phyloP scores from a whole-genome alignment of 2,329 filamentous ascomycete species.

The Colletotrichum eremochloae region DNA sequence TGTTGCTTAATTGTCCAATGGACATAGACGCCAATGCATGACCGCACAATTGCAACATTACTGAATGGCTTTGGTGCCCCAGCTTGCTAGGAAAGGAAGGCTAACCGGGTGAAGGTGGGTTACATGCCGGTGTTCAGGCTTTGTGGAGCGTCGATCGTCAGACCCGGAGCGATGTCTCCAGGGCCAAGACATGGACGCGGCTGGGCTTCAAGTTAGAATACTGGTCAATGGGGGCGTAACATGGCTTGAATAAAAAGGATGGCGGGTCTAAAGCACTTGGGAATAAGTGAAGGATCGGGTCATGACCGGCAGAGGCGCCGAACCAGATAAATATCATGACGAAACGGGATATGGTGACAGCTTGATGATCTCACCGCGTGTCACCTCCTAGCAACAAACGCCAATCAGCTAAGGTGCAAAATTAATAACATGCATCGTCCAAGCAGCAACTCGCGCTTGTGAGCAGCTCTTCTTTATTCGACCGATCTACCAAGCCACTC shows the following conservation, averaged over 20 bases:
- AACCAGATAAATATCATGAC: background rate
- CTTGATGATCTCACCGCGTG: background rate
- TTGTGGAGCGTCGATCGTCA: slow-evolving; percentile 3
- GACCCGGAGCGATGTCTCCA: slow-evolving; percentile 1
- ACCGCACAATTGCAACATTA: background rate
- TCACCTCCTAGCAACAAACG: background rate
- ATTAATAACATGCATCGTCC: background rate
- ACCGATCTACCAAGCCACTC: background rate
- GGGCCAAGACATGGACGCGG: background rate
- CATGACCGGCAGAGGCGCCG: background rate
- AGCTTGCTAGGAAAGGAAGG: background rate
- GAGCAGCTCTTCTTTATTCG: background rate
- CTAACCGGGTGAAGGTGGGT: background rate
- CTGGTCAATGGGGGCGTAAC: background rate
- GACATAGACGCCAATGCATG: background rate
- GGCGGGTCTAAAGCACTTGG: too few relatives aligned
- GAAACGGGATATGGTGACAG: background rate
- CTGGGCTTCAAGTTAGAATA: background rate
- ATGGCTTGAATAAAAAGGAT: background rate
- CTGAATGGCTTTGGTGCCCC: background rate
- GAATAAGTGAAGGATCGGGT: too few relatives aligned
- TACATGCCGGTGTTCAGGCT: background rate
- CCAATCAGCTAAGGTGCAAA: background rate
- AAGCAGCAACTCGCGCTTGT: too few relatives aligned
- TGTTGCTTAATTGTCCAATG: background rate